Base-by-base conservation (phyloP, 305 asterid genomes). In the Solanum hybrid region DNA sequence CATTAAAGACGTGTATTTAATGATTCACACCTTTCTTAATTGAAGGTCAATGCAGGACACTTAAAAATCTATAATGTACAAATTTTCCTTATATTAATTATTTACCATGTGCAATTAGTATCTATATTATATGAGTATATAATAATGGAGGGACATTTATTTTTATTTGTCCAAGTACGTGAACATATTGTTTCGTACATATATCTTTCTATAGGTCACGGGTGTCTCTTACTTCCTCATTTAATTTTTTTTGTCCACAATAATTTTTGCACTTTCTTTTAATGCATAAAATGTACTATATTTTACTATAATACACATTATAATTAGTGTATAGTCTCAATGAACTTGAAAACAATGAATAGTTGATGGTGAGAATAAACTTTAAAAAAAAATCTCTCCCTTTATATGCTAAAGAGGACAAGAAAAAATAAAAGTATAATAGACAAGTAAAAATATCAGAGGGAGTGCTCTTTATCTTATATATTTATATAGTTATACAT, bases 201-300 rank as follows among this genome's bases (percentile, higher is more conserved):
- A 17, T 60, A 80, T 80, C 69, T 40, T 40, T 42, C 15, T 6
- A 32, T 51, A 51, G 31, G 32, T 56, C 87, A 85, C 76, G 87
- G 45, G 45, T 85, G 32, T 56, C 76, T 37, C 56, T 38, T 27
- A 17, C 71, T 27, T 75, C 88, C 29, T 87, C 14, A 66, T 66
- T n/a, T 66, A n/a, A 7, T 22, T 66, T 9, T 66, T 9, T 66
- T n/a, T 69, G 14, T 69, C 29, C 75, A 69, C 26, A 69, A 69
- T 69, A 10, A 69, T n/a, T 69, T 69, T 69, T 69, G 7, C 14
- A 69, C 15, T 69, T 69, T 24, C 15, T 24, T n/a, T 66, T 24
- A 69, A n/a, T 19, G 4, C 4, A 66, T n/a, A 66, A 66, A 66
- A 4, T 66, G 7, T 66, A 42, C 19, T 42, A 66, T 66, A n/a